phyloP scores from a whole-genome alignment of 495 filamentous ascomycete genomes.

The Pseudevernia furfuracea region DNA sequence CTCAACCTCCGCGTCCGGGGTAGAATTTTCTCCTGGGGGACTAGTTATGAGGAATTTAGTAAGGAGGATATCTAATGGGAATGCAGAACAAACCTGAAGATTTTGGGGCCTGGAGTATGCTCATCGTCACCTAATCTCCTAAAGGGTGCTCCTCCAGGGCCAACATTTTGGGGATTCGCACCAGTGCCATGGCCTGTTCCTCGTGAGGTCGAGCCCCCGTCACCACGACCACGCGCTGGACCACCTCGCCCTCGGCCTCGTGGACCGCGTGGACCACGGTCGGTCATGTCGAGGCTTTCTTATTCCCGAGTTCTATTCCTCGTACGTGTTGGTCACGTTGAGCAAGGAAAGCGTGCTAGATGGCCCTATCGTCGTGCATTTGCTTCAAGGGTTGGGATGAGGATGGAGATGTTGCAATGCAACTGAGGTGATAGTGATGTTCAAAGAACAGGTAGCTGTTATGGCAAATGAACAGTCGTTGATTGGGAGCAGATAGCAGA shows the following conservation, averaged over 20 bases:
- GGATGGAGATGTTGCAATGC: neutral
- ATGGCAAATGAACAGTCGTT: neutral
- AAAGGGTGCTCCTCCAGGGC: neutral
- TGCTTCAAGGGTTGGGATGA: neutral
- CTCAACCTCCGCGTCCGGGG: neutral
- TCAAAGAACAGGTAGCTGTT: neutral
- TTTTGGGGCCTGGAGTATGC: neutral
- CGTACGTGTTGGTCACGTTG: neutral
- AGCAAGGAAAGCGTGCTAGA: neutral
- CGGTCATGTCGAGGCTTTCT: neutral
- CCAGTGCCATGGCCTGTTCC: conserved; percentile 6
- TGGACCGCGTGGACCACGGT: neutral
- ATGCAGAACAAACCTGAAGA: conserved; percentile 6
- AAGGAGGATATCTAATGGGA: neutral
- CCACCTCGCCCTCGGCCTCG: conserved; percentile 10
- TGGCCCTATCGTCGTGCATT: neutral
- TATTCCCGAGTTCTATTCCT: neutral
- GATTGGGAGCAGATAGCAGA: neutral
- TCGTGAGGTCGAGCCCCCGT: neutral
- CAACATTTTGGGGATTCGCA: neutral
- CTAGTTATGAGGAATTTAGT: neutral
- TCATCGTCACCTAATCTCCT: conserved; percentile 12
- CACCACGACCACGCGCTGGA: neutral
- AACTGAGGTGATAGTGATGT: neutral
- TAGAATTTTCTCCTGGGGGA: conserved; percentile 3